Evolutionary conservation across 1,139 yeast genomes (phyloP).

Genomic region (Debaryomyces coudertii): DNA sequence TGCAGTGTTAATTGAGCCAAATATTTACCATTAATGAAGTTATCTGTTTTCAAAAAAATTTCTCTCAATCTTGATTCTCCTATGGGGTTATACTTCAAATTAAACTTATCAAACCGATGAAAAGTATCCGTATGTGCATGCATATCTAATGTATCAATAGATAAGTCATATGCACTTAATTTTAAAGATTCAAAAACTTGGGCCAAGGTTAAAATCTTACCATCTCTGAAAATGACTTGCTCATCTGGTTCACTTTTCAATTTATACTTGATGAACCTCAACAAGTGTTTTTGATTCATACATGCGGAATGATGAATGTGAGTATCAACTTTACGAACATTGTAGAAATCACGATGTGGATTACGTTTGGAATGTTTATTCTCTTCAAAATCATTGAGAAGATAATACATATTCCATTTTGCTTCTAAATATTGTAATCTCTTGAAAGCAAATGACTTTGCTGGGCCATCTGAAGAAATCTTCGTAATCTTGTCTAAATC

Average conservation of each 20-base stretch:
- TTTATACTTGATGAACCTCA: conserved; percentile 92
- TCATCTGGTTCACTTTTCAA: conserved; percentile 68
- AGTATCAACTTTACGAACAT: conserved; percentile 97
- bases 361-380: conserved; percentile 72
- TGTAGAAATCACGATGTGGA: conserved; percentile 97
- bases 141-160: conserved; percentile 97
- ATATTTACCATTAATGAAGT: conserved; percentile 83
- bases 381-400: conserved; percentile 91
- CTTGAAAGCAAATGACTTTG: conserved; percentile 95
- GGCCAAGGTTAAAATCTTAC: conserved; percentile 78
- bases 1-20: conserved; percentile 92
- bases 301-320: conserved; percentile 99
- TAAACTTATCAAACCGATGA: conserved; percentile 97
- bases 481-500: conserved; percentile 74
- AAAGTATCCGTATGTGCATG: conserved; percentile 98
- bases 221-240: conserved; percentile 91
- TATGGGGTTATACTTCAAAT: conserved; percentile 94
- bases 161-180: conserved; percentile 89
- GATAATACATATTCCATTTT: conserved; percentile 88
- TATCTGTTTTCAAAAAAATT: conserved; percentile 93
- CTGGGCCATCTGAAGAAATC: conserved; percentile 91
- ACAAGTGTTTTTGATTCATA: conserved; percentile 96
- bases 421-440: conserved; percentile 93
- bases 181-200: conserved; percentile 91
- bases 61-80: conserved; percentile 97